Base-by-base conservation (phyloP, 257 asterid species). In the Rhazya stricta region DNA sequence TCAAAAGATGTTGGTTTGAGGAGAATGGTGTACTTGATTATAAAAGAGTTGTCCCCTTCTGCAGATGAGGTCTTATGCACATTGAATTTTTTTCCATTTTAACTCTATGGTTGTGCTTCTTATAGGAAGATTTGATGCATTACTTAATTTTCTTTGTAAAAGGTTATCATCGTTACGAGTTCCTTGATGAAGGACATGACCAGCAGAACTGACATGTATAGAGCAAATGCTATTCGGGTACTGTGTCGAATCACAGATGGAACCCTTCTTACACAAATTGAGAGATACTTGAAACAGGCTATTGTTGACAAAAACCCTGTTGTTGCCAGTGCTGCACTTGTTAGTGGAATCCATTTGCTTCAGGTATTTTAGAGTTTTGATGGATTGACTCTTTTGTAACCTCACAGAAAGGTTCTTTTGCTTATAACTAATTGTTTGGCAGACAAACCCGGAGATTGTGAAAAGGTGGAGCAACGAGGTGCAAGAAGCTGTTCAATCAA, bases 161-260 rank as follows among this genome's bases (percentile, higher is more conserved):
- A 93, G 98, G 98, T 93, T 81, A 93, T 93, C 81, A 93, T 93
- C 27, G 98, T 93, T 76, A 93, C 98, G n/a, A 93, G 98, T 93
- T 93, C 98, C 81, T 85, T 93, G 66, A 93, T 93, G 97, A 93
- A 93, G 88, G 98, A 93, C 89, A 91, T 93, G 98, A 93, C 87
- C 77, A 93, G 98, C 83, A 95, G 96, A 60, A 93, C 96, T 79
- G 98, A 93, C 83, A 93, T 93, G 98, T 93, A 91, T 71, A 84
- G 98, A 67, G 98, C 98, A 75, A 93, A 93, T 82, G 96, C 98
- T 60, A 93, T 93, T 75, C 97, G 98, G 68, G 98, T 93, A 75
- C 93, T 93, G 54, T 93, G 98, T 82, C 92, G 88, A 73, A 93
- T 93, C 79, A 91, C 91, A 43, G 98, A 93, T 83, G 98, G 97